Evolutionary conservation across 2,329 filamentous ascomycete genomes (phyloP), one percentile per base, ranked within the genome.

Genomic region (Cytospora leucostoma): DNA sequence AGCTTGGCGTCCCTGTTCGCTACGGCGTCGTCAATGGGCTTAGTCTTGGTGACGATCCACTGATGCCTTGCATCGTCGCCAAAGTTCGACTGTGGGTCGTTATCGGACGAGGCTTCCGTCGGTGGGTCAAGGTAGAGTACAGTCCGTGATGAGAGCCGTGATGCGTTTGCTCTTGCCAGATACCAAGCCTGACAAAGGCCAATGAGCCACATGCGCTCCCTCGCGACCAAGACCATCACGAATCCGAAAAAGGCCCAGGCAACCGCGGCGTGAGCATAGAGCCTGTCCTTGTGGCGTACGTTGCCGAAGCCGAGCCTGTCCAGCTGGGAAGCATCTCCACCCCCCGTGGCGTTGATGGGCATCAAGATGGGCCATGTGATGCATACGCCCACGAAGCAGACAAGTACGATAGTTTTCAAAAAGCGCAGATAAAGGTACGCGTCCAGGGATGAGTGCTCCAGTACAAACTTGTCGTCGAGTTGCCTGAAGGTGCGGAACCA

Each of bases 111-210:
- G 66, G 93, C 95, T 4, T 89, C 84, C 40, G 86, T 79, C 0
- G 94, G 93, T 0, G 97, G 92, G 1, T 90, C 90, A 0, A 93
- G 90, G 75, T 97, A 96, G n/a, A 99, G 84, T 7, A 98, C 93
- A 1, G 93, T 97, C 34, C 93, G 87, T 0, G 93, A 93, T 0
- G 94, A 97, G 50, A 98, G 87, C 19, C 93, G 89, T 68, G 88
- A 89, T 34, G 92, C 85, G 72, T 96, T 94, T 57, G 90, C 81
- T 1, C 91, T 92, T 2, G 92, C 91, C 62, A 96, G 82, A n/a
- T 93, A 86, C 78, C 96, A 98, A 0, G 94, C 94, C 77, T 98
- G 95, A 67, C 94, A 91, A 59, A 98, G 78, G 71, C 96, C 96
- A 79, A 97, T 91, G 76, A 93, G 96, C 83, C 89, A 98, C 70